Conservation (phyloP, 2,329 filamentous ascomycete genomes). For the Epichloe scottii region DNA sequence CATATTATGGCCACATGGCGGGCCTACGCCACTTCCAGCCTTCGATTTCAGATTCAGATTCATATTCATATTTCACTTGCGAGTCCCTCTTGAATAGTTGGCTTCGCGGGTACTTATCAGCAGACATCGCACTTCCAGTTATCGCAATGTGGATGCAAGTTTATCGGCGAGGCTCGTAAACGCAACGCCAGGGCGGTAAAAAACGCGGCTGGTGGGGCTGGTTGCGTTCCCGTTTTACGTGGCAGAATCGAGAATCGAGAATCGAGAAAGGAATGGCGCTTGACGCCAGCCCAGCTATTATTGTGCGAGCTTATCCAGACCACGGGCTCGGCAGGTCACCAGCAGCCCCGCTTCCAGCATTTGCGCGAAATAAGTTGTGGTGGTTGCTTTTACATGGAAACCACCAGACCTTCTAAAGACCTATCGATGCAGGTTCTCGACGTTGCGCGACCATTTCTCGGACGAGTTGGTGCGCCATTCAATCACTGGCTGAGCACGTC, state of each 20-base stretch:
- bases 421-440: too few relatives aligned
- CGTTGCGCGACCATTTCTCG: neutral
- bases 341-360: neutral
- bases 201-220: constrained; percentile 1
- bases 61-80: too few relatives aligned
- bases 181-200: constrained; percentile 5
- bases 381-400: neutral
- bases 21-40: neutral
- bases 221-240: constrained; percentile 18
- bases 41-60: neutral
- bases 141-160: neutral
- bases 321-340: neutral
- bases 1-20: neutral
- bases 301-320: neutral
- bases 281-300: neutral
- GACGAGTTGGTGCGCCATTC: too few relatives aligned
- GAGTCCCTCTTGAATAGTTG: neutral
- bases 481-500: neutral
- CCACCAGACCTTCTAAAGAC: neutral
- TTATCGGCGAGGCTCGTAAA: neutral
- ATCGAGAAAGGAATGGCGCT: neutral
- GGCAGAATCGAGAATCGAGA: constrained; percentile 20
- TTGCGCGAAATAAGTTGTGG: neutral
- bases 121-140: neutral
- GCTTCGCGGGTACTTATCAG: neutral